Evolutionary conservation across 2,329 filamentous ascomycete species (phyloP).

Genomic region (Colletotrichum spaethianum): DNA sequence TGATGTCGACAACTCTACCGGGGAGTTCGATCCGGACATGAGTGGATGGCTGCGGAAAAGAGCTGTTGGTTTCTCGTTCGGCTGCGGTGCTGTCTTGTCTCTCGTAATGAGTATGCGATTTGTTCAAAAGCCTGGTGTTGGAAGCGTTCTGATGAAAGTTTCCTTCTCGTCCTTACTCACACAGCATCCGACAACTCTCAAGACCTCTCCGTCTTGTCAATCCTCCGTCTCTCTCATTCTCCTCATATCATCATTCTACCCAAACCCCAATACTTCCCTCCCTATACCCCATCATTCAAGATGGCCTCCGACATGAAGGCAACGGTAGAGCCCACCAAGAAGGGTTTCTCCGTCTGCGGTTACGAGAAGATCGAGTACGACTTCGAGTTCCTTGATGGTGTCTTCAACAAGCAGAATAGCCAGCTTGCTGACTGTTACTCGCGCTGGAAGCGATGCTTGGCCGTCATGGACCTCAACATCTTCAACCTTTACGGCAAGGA

Average conservation of each 20-base stretch:
- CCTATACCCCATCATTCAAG: conserved; percentile 39
- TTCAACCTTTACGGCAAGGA: conserved; percentile 76
- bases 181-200: background rate
- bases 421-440: conserved; percentile 77
- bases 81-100: background rate
- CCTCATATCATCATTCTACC: background rate
- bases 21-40: background rate
- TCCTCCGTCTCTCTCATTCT: too few species aligned
- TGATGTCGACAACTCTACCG: conserved; percentile 37
- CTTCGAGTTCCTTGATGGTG: conserved; percentile 79
- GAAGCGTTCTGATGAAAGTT: background rate
- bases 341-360: conserved; percentile 79
- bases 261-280: background rate
- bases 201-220: background rate
- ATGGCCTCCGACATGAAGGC: conserved; percentile 80
- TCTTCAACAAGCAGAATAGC: conserved; percentile 73
- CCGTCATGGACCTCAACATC: conserved; percentile 81
- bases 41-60: background rate
- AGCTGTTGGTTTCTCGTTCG: background rate
- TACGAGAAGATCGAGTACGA: conserved; percentile 85
- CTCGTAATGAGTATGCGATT: background rate
- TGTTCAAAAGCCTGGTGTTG: conserved; percentile 33
- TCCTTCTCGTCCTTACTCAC: background rate
- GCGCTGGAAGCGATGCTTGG: conserved; percentile 75
- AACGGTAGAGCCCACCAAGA: conserved; percentile 72